Conservation (phyloP, 768 basidiomycete genomes). For the Pleurotus giganteus region DNA sequence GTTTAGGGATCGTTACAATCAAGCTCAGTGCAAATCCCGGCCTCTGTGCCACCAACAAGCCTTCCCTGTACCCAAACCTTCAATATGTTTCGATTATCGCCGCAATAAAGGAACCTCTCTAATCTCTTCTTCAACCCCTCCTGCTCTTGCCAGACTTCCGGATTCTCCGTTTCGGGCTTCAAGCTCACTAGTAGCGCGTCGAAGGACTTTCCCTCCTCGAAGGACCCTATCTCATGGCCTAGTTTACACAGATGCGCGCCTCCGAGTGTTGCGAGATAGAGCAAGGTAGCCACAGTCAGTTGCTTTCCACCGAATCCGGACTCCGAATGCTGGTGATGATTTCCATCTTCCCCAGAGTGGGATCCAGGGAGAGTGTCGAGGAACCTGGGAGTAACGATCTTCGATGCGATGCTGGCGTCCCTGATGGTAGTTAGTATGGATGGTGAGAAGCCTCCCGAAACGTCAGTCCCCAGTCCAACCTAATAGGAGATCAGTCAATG, state of each 20-base stretch:
- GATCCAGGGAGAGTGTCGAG: constrained; percentile 10
- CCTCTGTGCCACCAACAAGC: constrained; percentile 67
- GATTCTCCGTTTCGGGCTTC: constrained; percentile 41
- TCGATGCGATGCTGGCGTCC: constrained; percentile 78
- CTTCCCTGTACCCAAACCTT: constrained; percentile 83
- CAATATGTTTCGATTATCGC: constrained; percentile 81
- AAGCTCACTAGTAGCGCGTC: constrained; percentile 81
- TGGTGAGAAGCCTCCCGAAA: constrained; percentile 81
- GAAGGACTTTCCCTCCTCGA: constrained; percentile 80
- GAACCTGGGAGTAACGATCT: constrained; percentile 57
- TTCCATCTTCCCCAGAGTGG: constrained; percentile 5
- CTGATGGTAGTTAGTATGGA: constrained; percentile 80
- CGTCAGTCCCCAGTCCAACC: constrained; percentile 92
- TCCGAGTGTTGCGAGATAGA: constrained; percentile 90
- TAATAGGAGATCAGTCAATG: not conserved
- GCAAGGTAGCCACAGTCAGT: constrained; percentile 69
- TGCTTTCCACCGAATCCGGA: constrained; percentile 51
- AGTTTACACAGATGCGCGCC: constrained; percentile 84
- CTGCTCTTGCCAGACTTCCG: constrained; percentile 33
- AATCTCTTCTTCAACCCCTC: constrained; percentile 55
- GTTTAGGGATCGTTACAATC: too few species aligned
- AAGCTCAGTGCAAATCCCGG: not conserved
- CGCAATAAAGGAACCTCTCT: constrained; percentile 84
- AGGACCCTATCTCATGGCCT: constrained; percentile 67
- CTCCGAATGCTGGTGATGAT: not conserved